Conservation (phyloP, 306 rosid species). For the Inga leiocalycina region DNA sequence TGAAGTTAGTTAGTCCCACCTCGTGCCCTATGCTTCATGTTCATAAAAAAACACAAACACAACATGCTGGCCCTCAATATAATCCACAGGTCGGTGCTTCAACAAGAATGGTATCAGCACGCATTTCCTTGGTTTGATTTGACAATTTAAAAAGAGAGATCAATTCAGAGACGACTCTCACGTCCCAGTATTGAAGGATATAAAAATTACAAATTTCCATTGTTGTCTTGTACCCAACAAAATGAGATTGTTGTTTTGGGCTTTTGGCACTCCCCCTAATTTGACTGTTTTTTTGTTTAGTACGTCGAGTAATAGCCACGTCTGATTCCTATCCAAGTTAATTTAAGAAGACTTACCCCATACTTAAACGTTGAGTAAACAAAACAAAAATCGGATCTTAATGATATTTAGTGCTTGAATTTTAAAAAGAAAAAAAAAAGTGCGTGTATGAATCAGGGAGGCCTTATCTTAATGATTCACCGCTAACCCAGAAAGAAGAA, state of each 20-base stretch:
- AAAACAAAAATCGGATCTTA: not conserved
- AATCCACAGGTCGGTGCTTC: not conserved
- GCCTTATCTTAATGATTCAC: constrained; percentile 19
- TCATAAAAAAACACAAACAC: not conserved
- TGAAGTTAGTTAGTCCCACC: not conserved
- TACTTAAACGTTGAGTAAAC: not conserved
- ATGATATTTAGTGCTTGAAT: constrained; percentile 20
- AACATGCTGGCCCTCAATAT: not conserved
- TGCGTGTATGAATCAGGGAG: not conserved
- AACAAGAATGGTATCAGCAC: constrained; percentile 16
- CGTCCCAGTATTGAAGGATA: not conserved
- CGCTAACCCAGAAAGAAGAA: constrained; percentile 21
- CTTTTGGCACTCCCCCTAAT: not conserved
- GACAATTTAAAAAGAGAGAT: not conserved
- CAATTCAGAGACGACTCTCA: not conserved
- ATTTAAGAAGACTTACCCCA: not conserved
- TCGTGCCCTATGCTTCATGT: not conserved
- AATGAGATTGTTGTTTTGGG: not conserved
- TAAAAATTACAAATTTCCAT: not conserved
- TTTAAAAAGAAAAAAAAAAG: not conserved
- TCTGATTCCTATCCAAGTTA: not conserved
- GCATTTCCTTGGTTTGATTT: constrained; percentile 16
- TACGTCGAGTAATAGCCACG: not conserved
- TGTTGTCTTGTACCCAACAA: not conserved
- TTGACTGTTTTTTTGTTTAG: not conserved